Base-by-base conservation (phyloP, 2,329 filamentous ascomycete species). In the Cytospora piceicola region DNA sequence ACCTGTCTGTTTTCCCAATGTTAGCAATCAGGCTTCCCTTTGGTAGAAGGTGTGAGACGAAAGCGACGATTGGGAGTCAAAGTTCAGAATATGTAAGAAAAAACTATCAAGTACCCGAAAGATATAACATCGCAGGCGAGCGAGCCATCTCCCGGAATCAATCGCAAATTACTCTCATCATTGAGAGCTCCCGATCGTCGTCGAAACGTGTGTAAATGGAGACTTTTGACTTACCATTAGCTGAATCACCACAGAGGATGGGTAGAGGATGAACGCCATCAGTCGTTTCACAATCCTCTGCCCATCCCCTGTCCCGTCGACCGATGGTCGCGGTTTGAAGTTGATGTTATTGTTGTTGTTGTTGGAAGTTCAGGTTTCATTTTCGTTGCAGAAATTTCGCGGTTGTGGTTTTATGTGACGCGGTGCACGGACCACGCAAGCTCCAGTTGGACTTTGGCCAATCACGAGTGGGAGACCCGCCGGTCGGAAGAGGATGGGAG, bases 121-220 rank as follows among this genome's bases (percentile, higher is more conserved):
- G 90, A 89, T 93, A 89, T 90, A 85, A 89, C 90, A 83, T 85
- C 91, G 88, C 93, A 87, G 93, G 94, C 93, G 90, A 90, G 93
- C 88, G 91, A 82, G 85, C 92, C 93, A 94, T 88, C 88, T 82
- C 79, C 79, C 79, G 81, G 84, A 86, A 90, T 97, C 93, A 96
- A 94, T 94, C 93, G 94, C 93, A 97, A 97, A 97, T 97, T 97
- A 92, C 78, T 91, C 83, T 90, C 93, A 96, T 97, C 94, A 92
- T 90, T 71, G 72, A 72, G 77, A 69, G 66, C 12, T 54, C 34
- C 53, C 30, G 20, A 39, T 56, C 55, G 36, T 30, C 49, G 20
- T 29, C 14, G 29, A 52, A 27, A 34, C 7, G 7, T 20, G n/a
- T 34, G 32, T 15, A n/a, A 22, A 24, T 5, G 15, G 51, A 52